Evolutionary conservation across 2,329 filamentous ascomycete species (phyloP).

Genomic region (Talaromyces funiculosus): DNA sequence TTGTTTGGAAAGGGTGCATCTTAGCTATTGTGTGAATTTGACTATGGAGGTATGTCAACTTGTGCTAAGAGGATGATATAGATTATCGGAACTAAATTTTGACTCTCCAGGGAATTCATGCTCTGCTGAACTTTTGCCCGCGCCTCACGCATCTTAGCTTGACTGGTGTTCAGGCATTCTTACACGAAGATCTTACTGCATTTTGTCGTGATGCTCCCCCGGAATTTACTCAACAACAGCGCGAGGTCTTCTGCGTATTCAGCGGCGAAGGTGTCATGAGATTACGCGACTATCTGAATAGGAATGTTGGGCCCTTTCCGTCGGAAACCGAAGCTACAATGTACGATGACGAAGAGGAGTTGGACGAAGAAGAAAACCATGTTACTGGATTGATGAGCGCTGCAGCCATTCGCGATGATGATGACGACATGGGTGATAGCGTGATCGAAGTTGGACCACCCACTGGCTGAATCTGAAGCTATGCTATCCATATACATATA

Average conservation of each 20-base stretch:
- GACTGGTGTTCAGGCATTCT: constrained; percentile 87
- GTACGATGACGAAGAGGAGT: constrained; percentile 41
- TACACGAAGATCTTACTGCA: constrained; percentile 72
- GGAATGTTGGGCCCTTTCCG: constrained; percentile 28
- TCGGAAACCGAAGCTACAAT: constrained; percentile 37
- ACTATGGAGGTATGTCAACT: constrained; percentile 64
- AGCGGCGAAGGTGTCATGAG: constrained; percentile 76
- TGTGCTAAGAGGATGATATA: not conserved
- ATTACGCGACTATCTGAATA: constrained; percentile 72
- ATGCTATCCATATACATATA: not conserved
- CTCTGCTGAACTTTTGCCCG: constrained; percentile 82
- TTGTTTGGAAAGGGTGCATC: constrained; percentile 81
- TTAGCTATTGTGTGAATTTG: constrained; percentile 87
- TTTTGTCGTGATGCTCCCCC: constrained; percentile 82
- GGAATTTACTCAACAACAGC: constrained; percentile 93
- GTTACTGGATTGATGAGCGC: constrained; percentile 39
- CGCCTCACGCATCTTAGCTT: constrained; percentile 90
- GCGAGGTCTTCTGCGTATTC: constrained; percentile 95
- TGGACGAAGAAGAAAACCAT: constrained; percentile 39
- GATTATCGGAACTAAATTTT: constrained; percentile 25
- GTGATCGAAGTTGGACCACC: constrained; percentile 31
- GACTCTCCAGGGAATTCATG: constrained; percentile 71
- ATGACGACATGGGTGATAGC: constrained; percentile 23
- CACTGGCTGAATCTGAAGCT: constrained; percentile 23
- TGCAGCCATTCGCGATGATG: constrained; percentile 38